Evolutionary conservation across 1,284 basidiomycete genomes (phyloP), one percentile per base, ranked within the genome.

Genomic region (Fomitiporia mediterranea): DNA sequence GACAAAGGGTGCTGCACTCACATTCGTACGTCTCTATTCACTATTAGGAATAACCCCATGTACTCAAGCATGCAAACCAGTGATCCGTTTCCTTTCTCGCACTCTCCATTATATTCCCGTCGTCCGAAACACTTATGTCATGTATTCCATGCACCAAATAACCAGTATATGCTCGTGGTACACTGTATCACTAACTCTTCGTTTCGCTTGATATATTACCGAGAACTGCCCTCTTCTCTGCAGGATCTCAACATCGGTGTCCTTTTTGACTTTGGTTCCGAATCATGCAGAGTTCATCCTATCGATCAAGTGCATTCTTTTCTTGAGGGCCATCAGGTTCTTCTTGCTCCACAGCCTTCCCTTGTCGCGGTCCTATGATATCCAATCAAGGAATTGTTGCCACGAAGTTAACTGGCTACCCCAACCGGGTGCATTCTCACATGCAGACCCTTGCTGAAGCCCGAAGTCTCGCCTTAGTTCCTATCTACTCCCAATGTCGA

Each of bases 1-100:
- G 91, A 95, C 94, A 69, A 94, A 96, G 84, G 92, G 94, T 77
- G 91, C 91, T 68, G 92, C 91, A 60, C 89, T 94, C 67, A 84
- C 83, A 72, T 94, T 94, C 84, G 89, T 92, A 72, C 66, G 89
- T 89, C 7, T 30, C 48, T 43, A 2, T 43, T 44, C 40, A 19
- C n/a, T 23, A 11, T 56, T n/a, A 21, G 2, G 13, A 23, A 3
- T 15, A 15, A 52, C n/a, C 49, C 52, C 64, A 38, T 48, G 27
- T 42, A 9, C 25, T 34, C n/a, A 53, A 32, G 7, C 5, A 6
- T 42, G 8, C 17, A 25, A 4, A 43, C 32, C 38, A 59, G 57
- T 59, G 39, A 60, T 60, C 34, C 54, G 4, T 51, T 28, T 50
- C 37, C 44, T 39, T 35, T 27, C 21, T 9, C 43, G n/a, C 32